These are phyloP conservation scores for Neurospora crassa DNA, from an alignment of 2,329 filamentous ascomycete genomes.

Conservation along the genomic window DNA sequence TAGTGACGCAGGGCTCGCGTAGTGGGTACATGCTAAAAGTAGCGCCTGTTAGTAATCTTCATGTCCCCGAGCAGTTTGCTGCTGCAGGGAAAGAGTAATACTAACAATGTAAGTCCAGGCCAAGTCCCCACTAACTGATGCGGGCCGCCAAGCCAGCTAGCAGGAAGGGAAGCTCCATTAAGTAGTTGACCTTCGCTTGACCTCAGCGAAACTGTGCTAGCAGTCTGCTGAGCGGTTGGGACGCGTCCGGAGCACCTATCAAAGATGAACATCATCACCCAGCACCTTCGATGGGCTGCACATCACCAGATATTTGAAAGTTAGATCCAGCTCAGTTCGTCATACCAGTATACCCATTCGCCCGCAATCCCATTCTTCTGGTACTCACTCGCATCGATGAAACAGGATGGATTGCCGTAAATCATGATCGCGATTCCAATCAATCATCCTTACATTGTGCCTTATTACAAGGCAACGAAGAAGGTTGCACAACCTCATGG, in stretches of 20 bases:
- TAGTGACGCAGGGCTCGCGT: slow-evolving; percentile 17
- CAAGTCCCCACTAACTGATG: not conserved
- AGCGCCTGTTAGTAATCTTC: not conserved
- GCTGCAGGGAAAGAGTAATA: not conserved
- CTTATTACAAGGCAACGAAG: not conserved
- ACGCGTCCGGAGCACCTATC: not conserved
- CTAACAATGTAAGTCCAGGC: not conserved
- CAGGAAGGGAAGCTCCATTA: not conserved
- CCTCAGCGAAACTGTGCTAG: not conserved
- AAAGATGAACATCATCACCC: not conserved
- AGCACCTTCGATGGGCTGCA: not conserved
- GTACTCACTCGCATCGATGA: not conserved
- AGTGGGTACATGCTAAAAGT: not conserved
- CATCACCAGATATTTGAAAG: not conserved
- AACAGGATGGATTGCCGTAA: not conserved
- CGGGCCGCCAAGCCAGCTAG: not conserved
- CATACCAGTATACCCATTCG: not conserved
- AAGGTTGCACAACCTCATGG: not conserved
- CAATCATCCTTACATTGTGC: not conserved
- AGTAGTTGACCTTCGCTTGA: not conserved
- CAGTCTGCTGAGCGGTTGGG: not conserved
- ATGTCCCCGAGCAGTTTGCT: not conserved
- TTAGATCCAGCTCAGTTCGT: not conserved
- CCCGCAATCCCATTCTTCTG: not conserved
- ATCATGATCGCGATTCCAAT: not conserved